phyloP scores from a whole-genome alignment of 805 yeast species.

The Kuraishia piskuri region DNA sequence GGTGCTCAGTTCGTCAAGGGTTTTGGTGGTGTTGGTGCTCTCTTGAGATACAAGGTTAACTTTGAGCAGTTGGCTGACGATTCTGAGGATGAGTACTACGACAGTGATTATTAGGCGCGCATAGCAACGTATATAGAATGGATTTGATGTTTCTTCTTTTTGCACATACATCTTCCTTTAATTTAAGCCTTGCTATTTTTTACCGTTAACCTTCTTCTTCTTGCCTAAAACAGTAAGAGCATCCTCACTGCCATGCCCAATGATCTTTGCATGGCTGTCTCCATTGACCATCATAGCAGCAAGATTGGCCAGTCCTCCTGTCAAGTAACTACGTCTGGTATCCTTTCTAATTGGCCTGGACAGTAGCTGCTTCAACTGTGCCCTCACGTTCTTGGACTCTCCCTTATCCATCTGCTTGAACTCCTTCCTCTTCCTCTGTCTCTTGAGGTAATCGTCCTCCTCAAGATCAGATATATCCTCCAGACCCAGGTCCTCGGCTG shows the following conservation, averaged over 20 bases:
- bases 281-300: slow-evolving; percentile 64
- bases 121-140: background rate
- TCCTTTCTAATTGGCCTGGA: slow-evolving; percentile 50
- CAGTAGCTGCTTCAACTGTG: slow-evolving; percentile 45
- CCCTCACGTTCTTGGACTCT: slow-evolving; percentile 36
- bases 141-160: background rate
- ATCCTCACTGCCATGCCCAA: slow-evolving; percentile 60
- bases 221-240: slow-evolving; percentile 53
- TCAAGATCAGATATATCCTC: slow-evolving; percentile 62
- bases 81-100: slow-evolving; percentile 81
- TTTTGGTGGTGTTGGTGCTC: slow-evolving; percentile 98
- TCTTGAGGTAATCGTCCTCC: slow-evolving; percentile 59
- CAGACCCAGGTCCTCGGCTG: slow-evolving; percentile 88
- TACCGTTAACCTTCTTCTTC: slow-evolving; percentile 8
- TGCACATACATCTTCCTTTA: slow-evolving; percentile 1
- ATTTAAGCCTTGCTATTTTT: background rate
- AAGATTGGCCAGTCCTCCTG: slow-evolving; percentile 69
- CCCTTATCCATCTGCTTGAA: slow-evolving; percentile 43
- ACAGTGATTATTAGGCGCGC: slow-evolving; percentile 33
- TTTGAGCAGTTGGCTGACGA: slow-evolving; percentile 92
- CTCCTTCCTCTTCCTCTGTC: slow-evolving; percentile 49
- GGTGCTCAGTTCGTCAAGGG: slow-evolving; percentile 98
- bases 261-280: slow-evolving; percentile 53
- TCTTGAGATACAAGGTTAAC: slow-evolving; percentile 92
- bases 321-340: slow-evolving; percentile 62